Base-by-base conservation (phyloP, 345 rosid species). In the Dipteronia dyeriana region DNA sequence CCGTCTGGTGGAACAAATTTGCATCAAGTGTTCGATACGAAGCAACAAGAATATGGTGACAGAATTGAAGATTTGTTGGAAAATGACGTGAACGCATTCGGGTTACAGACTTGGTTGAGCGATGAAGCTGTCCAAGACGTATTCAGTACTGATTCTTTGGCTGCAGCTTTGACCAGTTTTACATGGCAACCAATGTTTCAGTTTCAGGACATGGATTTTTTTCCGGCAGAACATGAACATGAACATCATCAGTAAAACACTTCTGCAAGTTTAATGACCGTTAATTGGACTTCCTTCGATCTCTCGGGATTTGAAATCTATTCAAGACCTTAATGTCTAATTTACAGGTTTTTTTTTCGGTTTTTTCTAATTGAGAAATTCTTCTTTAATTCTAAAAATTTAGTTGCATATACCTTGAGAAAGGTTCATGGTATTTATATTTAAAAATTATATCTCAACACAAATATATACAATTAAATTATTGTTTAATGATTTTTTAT, bases 261-360 rank as follows among this genome's bases (percentile, higher is more conserved):
- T 81, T 77, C 87, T 11, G 82, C 82, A 41, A 85, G 87, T 79
- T 72, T 80, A 72, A 78, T 78, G 62, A 79, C 54, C 39, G 90
- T 86, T 62, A 84, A 83, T 70, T 90, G 93, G 92, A 78, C 78
- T 74, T 86, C 88, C 66, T 84, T 86, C 20, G 95, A 94, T 85
- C 85, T 88, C 60, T 78, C 90, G 0, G 88, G 81, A 38, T 87
- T 86, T 64, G 89, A 88, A 79, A 49, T 88, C 77, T 79, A 75
- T 53, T 66, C 85, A 66, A 79, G 86, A 73, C 83, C 87, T 82
- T 85, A 22, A 83, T 54, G 19, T 10, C 38, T 56, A 63, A 76
- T 51, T 29, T 65, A 75, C 22, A 14, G 12, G 26, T 7, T 47
- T 2, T 62, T 13, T 29, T 13, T 19, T 31, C 17, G 62, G 12